Evolutionary conservation across 768 basidiomycete genomes (phyloP), one percentile per base, ranked within the genome.

Genomic region (Melanogaster broomeanus): DNA sequence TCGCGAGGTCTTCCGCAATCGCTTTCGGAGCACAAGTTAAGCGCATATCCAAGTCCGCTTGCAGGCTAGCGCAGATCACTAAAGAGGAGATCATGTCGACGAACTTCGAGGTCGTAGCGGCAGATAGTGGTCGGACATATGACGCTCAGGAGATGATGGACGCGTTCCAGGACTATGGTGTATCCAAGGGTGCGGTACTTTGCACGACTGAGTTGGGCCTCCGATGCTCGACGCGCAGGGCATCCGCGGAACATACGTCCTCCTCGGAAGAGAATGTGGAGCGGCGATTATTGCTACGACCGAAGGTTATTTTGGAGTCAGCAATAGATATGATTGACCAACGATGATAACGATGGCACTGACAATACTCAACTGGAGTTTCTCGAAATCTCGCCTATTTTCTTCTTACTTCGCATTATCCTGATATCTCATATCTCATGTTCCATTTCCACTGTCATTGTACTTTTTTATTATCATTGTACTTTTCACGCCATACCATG

Each of bases 241-340:
- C 56, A 16, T 61, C 18, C 13, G 28, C 46, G 24, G 65, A 71
- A 21, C 44, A 51, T 8, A 51, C 28, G 30, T 51, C 60, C 21
- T 66, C 64, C 12, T 75, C 68, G 7, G 79, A 75, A 27, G 77
- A 74, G 30, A 65, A 59, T 22, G 65, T 82, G 38, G 88, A 88
- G 45, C 76, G 77, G 54, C 77, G 83, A 59, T 66, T 84, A 47
- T 67, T 90, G 44, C 70, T 90, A 51, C 76, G 76, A 62, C 87
- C 88, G n/a, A 90, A 87, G 65, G 87, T 90, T 3, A 81, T 90
- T 35, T 68, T 90, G 49, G 87, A 90, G 61, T 83, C 83, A n/a
- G 85, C 87, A 12, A 71, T 78, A 54, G 74, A 80, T 42, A 72
- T 78, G 57, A 68, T 80, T 41, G 74, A 76, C 44, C 71, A 68